phyloP scores from a whole-genome alignment of 2,329 filamentous ascomycete species.

The Penicillium glabrum region DNA sequence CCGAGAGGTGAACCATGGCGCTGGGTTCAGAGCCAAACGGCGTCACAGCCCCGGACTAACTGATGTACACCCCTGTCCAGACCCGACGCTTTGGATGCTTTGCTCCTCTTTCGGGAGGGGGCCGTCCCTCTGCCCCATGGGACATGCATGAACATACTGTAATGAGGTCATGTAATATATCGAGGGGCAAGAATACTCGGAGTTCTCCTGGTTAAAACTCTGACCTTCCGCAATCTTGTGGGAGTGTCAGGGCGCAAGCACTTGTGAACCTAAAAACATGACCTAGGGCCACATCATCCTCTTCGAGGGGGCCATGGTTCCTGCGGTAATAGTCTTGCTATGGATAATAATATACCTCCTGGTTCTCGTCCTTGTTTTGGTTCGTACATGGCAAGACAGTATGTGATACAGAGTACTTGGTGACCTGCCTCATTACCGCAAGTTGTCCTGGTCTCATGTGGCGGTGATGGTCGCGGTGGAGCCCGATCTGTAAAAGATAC shows the following conservation, averaged over 20 bases:
- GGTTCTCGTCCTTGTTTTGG: neutral
- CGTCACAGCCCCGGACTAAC: neutral
- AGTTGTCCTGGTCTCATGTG: neutral
- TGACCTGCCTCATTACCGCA: neutral
- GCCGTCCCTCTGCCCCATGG: constrained; percentile 12
- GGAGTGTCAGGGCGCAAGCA: constrained; percentile 2
- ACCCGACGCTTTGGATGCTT: constrained; percentile 30
- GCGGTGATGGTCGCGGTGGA: neutral
- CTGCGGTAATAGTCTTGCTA: neutral
- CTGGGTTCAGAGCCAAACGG: constrained; percentile 31
- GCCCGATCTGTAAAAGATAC: neutral
- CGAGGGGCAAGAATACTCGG: neutral
- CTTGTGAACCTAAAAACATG: constrained; percentile 9
- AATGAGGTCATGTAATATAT: constrained; percentile 3
- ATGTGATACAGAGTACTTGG: neutral
- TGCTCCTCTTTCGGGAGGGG: constrained; percentile 9
- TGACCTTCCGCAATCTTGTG: neutral
- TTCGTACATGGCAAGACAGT: too few species aligned
- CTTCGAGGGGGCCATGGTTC: neutral
- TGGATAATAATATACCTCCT: neutral
- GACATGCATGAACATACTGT: constrained; percentile 22
- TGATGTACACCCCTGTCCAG: constrained; percentile 11
- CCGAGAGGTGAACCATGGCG: constrained; percentile 36
- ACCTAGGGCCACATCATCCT: constrained; percentile 6
- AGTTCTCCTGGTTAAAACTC: neutral